A percentile compares a stretch with the other conserved stretches of the same genome.
Evolutionary conservation across 2,329 filamentous ascomycete genomes (phyloP).

Genomic region (Myriosclerotinia curreyana): DNA sequence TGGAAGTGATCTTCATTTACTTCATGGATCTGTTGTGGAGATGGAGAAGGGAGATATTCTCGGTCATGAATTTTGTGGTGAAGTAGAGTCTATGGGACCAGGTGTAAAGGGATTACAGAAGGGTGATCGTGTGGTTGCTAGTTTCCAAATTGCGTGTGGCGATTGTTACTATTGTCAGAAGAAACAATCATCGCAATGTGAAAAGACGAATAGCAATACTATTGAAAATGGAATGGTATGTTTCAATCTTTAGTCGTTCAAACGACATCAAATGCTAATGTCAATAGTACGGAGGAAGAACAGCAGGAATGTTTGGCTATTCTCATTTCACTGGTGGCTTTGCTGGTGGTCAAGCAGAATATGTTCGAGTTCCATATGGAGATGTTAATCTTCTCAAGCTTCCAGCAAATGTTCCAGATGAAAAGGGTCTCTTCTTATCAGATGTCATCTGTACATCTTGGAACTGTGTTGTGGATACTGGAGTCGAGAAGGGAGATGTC

Average conservation of each 20-base stretch:
- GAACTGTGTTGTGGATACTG: constrained; percentile 79
- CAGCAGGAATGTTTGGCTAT: constrained; percentile 71
- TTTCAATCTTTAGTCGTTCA: not conserved
- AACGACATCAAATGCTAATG: constrained; percentile 3
- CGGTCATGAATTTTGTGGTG: constrained; percentile 53
- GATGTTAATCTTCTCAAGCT: constrained; percentile 79
- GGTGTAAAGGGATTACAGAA: constrained; percentile 52
- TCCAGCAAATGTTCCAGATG: constrained; percentile 76
- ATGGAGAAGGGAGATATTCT: constrained; percentile 52
- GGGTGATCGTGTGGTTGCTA: constrained; percentile 73
- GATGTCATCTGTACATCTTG: constrained; percentile 79
- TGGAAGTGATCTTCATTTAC: constrained; percentile 41
- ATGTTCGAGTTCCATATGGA: constrained; percentile 74
- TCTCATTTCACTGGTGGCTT: constrained; percentile 82
- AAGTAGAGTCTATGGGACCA: constrained; percentile 49
- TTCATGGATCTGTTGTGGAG: constrained; percentile 44
- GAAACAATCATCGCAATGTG: constrained; percentile 76
- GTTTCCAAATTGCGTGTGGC: constrained; percentile 78
- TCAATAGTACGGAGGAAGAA: constrained; percentile 64
- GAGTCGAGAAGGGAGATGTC: constrained; percentile 70
- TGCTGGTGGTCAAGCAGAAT: constrained; percentile 84
- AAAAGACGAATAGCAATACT: constrained; percentile 73
- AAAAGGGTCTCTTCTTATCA: constrained; percentile 74
- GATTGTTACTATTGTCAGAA: constrained; percentile 75
- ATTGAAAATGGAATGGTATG: constrained; percentile 61